Percentiles rank a stretch among this genome's conserved stretches.
Conservation (phyloP, 805 yeast genomes). For the Trichomonascus vanleenenianus region DNA sequence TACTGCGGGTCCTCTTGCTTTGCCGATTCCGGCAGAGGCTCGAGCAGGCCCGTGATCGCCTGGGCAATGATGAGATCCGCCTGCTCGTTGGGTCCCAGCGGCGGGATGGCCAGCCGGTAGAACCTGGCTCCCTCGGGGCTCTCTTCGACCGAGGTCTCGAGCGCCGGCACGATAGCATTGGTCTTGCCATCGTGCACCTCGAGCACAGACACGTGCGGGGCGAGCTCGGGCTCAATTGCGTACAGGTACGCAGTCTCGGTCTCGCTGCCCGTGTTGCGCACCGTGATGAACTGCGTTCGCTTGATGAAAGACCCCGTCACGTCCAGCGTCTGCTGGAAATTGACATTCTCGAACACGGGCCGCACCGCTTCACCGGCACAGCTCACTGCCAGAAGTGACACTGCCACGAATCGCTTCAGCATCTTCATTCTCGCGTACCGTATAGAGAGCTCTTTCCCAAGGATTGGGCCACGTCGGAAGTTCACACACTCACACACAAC, state of each 20-base stretch:
- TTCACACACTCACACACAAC: no score
- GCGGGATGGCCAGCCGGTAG: constrained; percentile 51
- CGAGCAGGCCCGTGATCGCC: constrained; percentile 39
- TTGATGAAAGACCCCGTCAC: constrained; percentile 55
- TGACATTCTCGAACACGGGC: constrained; percentile 2
- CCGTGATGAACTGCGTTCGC: constrained; percentile 49
- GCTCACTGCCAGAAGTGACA: not conserved
- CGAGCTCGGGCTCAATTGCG: constrained; percentile 45
- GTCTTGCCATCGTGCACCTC: constrained; percentile 32
- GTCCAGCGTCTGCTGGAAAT: constrained; percentile 1
- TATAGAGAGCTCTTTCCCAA: no score
- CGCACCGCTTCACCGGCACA: not conserved
- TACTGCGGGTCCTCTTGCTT: constrained; percentile 54
- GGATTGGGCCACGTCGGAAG: no score
- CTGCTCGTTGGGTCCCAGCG: constrained; percentile 57
- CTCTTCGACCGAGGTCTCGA: constrained; percentile 24
- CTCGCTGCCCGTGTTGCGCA: constrained; percentile 47
- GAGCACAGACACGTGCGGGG: constrained; percentile 38
- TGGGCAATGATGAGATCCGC: constrained; percentile 42
- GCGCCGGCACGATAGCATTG: constrained; percentile 20
- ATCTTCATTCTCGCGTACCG: not conserved
- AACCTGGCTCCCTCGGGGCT: constrained; percentile 28
- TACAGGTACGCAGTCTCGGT: constrained; percentile 52
- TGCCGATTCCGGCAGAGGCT: constrained; percentile 59
- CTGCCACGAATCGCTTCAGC: not conserved